These are phyloP conservation scores for Cytidiella melzeri DNA, from an alignment of 768 basidiomycete genomes.

Conservation along the genomic window DNA sequence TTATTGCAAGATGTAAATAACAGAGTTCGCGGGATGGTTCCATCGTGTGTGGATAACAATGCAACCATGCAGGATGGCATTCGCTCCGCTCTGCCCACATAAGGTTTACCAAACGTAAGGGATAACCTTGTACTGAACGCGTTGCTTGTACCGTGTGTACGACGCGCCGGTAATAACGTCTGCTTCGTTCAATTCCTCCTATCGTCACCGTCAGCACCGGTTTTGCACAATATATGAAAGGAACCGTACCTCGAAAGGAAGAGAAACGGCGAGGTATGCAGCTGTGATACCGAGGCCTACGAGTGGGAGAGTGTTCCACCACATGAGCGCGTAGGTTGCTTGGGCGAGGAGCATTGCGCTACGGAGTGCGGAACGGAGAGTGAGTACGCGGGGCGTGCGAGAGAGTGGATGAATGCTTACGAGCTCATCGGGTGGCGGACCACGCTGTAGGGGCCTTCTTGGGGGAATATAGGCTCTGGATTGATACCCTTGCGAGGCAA, in stretches of 20 bases:
- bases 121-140: constrained; percentile 5
- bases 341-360: constrained; percentile 9
- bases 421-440: constrained; percentile 33
- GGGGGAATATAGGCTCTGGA: constrained; percentile 20
- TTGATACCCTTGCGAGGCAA: neutral
- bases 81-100: no score
- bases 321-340: constrained; percentile 11
- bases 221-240: neutral
- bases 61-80: no score
- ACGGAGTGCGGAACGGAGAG: neutral
- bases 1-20: no score
- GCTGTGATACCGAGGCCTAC: constrained; percentile 1
- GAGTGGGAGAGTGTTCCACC: constrained; percentile 11
- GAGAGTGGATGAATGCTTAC: constrained; percentile 16
- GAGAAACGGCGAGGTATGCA: constrained; percentile 4
- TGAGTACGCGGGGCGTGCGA: neutral
- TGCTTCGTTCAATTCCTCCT: constrained; percentile 5
- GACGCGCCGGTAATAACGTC: constrained; percentile 7
- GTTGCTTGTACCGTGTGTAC: constrained; percentile 9
- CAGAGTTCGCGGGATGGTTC: no score
- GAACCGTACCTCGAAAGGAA: constrained; percentile 9
- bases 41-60: no score
- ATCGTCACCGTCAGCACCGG: neutral
- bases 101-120: constrained; percentile 14
- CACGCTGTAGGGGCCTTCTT: constrained; percentile 29